These are phyloP conservation scores for Yarrowia yakushimensis DNA, from an alignment of 805 yeast species.

Conservation along the genomic window DNA sequence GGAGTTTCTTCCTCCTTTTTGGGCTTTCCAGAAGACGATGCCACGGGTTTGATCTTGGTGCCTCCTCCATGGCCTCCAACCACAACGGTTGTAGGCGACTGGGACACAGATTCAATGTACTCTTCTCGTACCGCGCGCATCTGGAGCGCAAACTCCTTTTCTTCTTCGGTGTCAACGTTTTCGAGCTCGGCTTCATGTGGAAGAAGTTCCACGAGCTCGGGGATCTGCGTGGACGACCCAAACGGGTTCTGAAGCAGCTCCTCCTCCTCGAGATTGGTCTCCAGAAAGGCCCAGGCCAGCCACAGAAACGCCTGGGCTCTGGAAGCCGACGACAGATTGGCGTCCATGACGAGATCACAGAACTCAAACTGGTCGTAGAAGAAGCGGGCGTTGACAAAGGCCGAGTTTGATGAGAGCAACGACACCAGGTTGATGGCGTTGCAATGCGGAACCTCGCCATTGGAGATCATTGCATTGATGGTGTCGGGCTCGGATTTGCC, in stretches of 20 bases:
- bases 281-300: conserved; percentile 77
- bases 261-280: conserved; percentile 58
- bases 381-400: conserved; percentile 47
- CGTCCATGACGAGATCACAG: conserved; percentile 69
- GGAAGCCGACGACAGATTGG: conserved; percentile 56
- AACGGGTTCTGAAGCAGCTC: conserved; percentile 59
- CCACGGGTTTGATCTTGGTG: conserved; percentile 6
- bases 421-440: conserved; percentile 79
- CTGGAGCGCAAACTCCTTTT: conserved; percentile 44
- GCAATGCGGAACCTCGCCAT: conserved; percentile 42
- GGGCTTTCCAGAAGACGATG: background rate
- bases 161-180: conserved; percentile 46
- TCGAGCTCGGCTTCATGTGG: conserved; percentile 37
- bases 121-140: conserved; percentile 41
- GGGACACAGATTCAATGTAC: conserved; percentile 36
- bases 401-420: conserved; percentile 59
- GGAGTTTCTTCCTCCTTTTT: conserved; percentile 21
- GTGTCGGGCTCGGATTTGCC: conserved; percentile 50
- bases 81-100: conserved; percentile 1
- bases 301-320: conserved; percentile 76
- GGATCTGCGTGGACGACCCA: conserved; percentile 45
- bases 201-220: conserved; percentile 37
- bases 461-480: conserved; percentile 45
- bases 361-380: conserved; percentile 48
- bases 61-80: conserved; percentile 23